Conservation (phyloP, 208 protist genomes). For the Acanthamoeba sp. region DNA sequence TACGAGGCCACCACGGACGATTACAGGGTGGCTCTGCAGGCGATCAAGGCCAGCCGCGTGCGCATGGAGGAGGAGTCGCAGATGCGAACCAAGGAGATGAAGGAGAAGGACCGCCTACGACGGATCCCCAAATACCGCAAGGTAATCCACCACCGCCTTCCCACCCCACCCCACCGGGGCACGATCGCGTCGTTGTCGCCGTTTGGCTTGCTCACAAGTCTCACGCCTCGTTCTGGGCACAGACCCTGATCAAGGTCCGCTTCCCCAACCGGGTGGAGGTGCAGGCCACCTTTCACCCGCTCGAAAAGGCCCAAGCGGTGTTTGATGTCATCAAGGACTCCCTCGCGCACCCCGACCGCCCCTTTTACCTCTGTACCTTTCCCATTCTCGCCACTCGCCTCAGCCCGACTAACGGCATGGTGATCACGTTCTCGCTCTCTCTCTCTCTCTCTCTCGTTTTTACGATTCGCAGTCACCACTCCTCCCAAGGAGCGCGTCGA, state of each 20-base stretch:
- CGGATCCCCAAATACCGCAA: slow-evolving; percentile 15
- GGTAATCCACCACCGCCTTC: background rate
- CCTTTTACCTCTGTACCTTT: slow-evolving; percentile 51
- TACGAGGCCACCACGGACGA: slow-evolving; percentile 43
- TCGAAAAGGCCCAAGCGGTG: slow-evolving; percentile 22
- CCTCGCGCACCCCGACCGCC: slow-evolving; percentile 14
- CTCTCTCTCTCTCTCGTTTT: background rate
- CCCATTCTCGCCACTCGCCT: background rate
- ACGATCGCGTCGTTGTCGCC: background rate
- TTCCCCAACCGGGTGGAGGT: slow-evolving; percentile 65
- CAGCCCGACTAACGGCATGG: background rate
- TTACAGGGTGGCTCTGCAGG: slow-evolving; percentile 31
- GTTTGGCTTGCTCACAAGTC: background rate
- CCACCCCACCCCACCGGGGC: background rate
- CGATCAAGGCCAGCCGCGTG: slow-evolving; percentile 21
- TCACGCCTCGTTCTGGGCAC: too few species aligned
- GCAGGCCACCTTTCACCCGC: slow-evolving; percentile 58
- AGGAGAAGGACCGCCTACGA: slow-evolving; percentile 59
- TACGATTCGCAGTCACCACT: slow-evolving; percentile 17
- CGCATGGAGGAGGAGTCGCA: slow-evolving; percentile 22
- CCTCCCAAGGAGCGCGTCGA: slow-evolving; percentile 40
- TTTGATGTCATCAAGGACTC: slow-evolving; percentile 1
- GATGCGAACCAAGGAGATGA: slow-evolving; percentile 10
- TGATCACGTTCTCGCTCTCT: background rate
- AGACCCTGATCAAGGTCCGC: slow-evolving; percentile 60